These are phyloP conservation scores for Cylindrotheca closterium DNA, from an alignment of 108 stramenopile species.

Conservation along the genomic window DNA sequence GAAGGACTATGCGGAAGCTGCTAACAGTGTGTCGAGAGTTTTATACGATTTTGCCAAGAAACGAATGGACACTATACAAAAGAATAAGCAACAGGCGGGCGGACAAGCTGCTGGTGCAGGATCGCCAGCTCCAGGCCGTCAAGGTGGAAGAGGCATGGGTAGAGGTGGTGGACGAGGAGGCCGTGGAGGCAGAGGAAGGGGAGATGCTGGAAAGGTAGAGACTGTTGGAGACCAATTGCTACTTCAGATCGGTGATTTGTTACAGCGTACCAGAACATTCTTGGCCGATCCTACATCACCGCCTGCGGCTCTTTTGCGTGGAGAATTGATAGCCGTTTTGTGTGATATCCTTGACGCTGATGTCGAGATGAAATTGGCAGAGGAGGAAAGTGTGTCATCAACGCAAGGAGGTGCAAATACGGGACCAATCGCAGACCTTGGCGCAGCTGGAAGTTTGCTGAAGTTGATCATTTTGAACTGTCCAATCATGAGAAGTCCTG, in stretches of 20 bases:
- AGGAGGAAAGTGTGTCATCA: constrained; percentile 68
- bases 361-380: constrained; percentile 75
- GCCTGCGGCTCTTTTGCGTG: constrained; percentile 69
- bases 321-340: constrained; percentile 75
- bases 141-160: constrained; percentile 7
- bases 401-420: constrained; percentile 34
- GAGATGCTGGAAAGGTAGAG: constrained; percentile 1
- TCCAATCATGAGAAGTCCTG: constrained; percentile 56
- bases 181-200: constrained; percentile 15
- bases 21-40: constrained; percentile 78
- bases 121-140: neutral
- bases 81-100: constrained; percentile 10
- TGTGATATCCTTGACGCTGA: constrained; percentile 84
- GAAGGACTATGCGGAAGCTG: constrained; percentile 72
- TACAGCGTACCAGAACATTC: constrained; percentile 78
- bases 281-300: constrained; percentile 70
- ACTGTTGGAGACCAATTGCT: constrained; percentile 45
- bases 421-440: constrained; percentile 74
- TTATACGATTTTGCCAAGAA: constrained; percentile 67
- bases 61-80: constrained; percentile 38
- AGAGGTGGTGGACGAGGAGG: constrained; percentile 22
- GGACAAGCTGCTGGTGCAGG: neutral
- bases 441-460: constrained; percentile 80
- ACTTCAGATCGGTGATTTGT: constrained; percentile 75
- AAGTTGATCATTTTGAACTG: constrained; percentile 84